These are phyloP conservation scores for Gossypium lobatum DNA, from an alignment of 441 rosid species.

Conservation along the genomic window DNA sequence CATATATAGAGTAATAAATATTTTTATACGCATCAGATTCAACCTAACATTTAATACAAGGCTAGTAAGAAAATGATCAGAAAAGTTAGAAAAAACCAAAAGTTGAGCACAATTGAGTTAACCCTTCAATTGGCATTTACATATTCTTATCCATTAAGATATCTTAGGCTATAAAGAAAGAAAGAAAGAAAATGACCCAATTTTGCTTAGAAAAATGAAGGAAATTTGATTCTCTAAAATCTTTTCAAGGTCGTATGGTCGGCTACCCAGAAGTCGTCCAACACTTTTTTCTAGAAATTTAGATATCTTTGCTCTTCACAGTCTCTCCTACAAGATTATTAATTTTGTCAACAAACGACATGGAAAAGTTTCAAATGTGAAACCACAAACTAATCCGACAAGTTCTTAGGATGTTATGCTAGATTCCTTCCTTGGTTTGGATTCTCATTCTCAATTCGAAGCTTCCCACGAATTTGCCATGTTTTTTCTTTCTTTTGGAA, in stretches of 20 bases:
- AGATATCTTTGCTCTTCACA: no score
- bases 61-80: no score
- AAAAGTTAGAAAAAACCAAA: no score
- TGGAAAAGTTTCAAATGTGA: neutral
- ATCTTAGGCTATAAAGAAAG: neutral
- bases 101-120: no score
- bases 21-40: no score
- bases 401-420: neutral
- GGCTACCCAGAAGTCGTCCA: no score
- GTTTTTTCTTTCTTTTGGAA: neutral
- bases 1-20: no score
- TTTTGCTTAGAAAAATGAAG: neutral
- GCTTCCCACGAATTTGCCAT: neutral
- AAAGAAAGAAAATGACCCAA: neutral
- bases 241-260: no score
- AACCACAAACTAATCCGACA: neutral
- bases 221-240: no score
- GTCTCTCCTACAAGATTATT: neutral
- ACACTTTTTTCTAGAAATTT: no score
- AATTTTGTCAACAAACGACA: conserved; percentile 8
- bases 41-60: no score
- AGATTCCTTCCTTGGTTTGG: neutral
- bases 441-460: neutral
- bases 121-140: no score
- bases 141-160: neutral